Conservation (phyloP, 768 basidiomycete genomes). For the Hygrocybe coccinea region DNA sequence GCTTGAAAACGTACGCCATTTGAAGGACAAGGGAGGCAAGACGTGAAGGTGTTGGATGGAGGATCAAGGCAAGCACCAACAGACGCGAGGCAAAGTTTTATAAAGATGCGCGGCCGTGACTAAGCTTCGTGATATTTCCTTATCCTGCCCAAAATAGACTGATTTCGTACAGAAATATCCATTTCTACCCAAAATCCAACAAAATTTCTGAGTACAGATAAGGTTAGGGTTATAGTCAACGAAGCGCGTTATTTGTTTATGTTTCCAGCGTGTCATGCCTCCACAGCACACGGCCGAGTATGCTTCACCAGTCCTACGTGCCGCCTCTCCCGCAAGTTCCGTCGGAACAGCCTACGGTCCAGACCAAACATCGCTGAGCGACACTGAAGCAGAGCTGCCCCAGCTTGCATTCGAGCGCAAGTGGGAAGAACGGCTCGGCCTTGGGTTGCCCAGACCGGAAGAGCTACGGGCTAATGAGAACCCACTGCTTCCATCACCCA, state of each 20-base stretch:
- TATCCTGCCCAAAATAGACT: no score
- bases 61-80: background rate
- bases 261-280: background rate
- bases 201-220: background rate
- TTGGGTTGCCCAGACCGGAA: constrained; percentile 34
- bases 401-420: constrained; percentile 41
- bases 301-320: constrained; percentile 43
- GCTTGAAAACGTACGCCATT: constrained; percentile 32
- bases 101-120: constrained; percentile 4
- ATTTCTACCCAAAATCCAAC: no score
- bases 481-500: constrained; percentile 32
- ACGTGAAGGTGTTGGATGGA: background rate
- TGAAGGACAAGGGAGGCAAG: background rate
- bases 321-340: constrained; percentile 50
- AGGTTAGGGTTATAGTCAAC: background rate
- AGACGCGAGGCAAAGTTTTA: constrained; percentile 4
- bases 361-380: constrained; percentile 44
- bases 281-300: constrained; percentile 34
- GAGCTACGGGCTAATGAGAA: constrained; percentile 40
- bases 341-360: constrained; percentile 43
- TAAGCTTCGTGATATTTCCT: background rate
- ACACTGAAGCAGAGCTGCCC: constrained; percentile 37
- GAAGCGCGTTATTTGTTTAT: background rate
- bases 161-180: no score
- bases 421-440: constrained; percentile 36